Percentiles rank a stretch among this genome's conserved stretches.
phyloP scores from a whole-genome alignment of 805 yeast species.

The Ogataea thermomethanolica region DNA sequence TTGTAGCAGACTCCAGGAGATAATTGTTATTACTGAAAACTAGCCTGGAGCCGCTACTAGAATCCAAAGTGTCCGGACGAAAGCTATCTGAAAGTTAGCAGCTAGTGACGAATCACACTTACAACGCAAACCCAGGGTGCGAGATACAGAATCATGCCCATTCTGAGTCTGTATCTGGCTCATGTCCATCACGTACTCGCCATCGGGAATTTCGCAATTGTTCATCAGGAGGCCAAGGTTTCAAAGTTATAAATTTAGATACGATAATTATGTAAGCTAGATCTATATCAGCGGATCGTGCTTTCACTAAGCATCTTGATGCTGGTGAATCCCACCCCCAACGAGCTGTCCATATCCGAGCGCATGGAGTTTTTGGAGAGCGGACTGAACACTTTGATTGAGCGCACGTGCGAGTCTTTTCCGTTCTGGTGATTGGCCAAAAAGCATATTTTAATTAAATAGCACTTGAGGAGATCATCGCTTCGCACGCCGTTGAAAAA shows the following conservation, averaged over 20 bases:
- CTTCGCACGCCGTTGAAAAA: slow-evolving; percentile 51
- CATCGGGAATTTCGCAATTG: slow-evolving; percentile 29
- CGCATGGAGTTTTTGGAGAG: slow-evolving; percentile 26
- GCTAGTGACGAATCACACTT: slow-evolving; percentile 12
- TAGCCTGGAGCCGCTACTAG: slow-evolving; percentile 21
- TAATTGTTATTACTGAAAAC: slow-evolving; percentile 20
- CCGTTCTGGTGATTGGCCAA: slow-evolving; percentile 89
- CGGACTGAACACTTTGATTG: slow-evolving; percentile 58
- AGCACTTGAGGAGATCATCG: slow-evolving; percentile 62
- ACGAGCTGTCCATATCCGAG: slow-evolving; percentile 20
- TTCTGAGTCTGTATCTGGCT: slow-evolving; percentile 13
- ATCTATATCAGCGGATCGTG: slow-evolving; percentile 23
- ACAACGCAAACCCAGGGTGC: slow-evolving; percentile 30
- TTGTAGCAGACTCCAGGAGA: slow-evolving; percentile 21
- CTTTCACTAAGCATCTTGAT: slow-evolving; percentile 32
- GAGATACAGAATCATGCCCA: no score
- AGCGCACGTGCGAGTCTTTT: slow-evolving; percentile 87
- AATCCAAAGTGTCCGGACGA: slow-evolving; percentile 33
- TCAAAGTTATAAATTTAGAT: slow-evolving; percentile 2
- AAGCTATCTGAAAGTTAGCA: slow-evolving; percentile 27
- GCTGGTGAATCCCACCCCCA: slow-evolving; percentile 34
- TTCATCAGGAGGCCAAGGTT: slow-evolving; percentile 5
- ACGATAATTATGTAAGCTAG: slow-evolving; percentile 5
- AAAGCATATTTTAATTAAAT: slow-evolving; percentile 58
- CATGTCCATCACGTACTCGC: slow-evolving; percentile 35